phyloP scores from a whole-genome alignment of 2,329 filamentous ascomycete genomes.

The Gremmenia infestans region DNA sequence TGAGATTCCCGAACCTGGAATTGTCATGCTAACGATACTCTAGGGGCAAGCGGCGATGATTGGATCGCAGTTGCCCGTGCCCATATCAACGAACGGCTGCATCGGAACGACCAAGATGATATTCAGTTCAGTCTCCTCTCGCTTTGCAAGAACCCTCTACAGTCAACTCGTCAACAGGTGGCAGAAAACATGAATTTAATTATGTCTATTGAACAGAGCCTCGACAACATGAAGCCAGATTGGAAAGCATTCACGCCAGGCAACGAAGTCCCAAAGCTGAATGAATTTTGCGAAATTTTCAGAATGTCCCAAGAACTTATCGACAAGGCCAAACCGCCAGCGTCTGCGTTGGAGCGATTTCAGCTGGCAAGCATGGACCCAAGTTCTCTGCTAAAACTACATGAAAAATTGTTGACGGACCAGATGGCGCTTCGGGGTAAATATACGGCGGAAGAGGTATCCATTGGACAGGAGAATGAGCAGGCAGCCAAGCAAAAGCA shows the following conservation, averaged over 20 bases:
- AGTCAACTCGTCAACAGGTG: slow-evolving; percentile 32
- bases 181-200: slow-evolving; percentile 39
- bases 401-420: slow-evolving; percentile 37
- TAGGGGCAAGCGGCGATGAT: slow-evolving; percentile 37
- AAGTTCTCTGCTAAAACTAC: slow-evolving; percentile 33
- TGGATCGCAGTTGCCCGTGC: slow-evolving; percentile 65
- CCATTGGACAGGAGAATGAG: slow-evolving; percentile 44
- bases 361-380: slow-evolving; percentile 12
- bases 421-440: slow-evolving; percentile 39
- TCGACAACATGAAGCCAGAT: slow-evolving; percentile 35
- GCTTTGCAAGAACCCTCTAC: slow-evolving; percentile 62
- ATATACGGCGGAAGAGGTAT: slow-evolving; percentile 45
- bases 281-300: slow-evolving; percentile 11
- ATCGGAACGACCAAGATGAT: slow-evolving; percentile 56
- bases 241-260: slow-evolving; percentile 37
- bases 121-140: slow-evolving; percentile 76
- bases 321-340: slow-evolving; percentile 4
- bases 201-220: slow-evolving; percentile 34
- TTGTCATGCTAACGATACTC: slow-evolving; percentile 4
- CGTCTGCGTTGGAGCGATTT: slow-evolving; percentile 6
- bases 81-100: slow-evolving; percentile 64
- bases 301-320: slow-evolving; percentile 18
- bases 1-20: slow-evolving; percentile 5
- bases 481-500: slow-evolving; percentile 52
- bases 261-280: slow-evolving; percentile 1